These are phyloP conservation scores for Penicillium arizonense DNA, from an alignment of 495 filamentous ascomycete species.

Conservation along the genomic window DNA sequence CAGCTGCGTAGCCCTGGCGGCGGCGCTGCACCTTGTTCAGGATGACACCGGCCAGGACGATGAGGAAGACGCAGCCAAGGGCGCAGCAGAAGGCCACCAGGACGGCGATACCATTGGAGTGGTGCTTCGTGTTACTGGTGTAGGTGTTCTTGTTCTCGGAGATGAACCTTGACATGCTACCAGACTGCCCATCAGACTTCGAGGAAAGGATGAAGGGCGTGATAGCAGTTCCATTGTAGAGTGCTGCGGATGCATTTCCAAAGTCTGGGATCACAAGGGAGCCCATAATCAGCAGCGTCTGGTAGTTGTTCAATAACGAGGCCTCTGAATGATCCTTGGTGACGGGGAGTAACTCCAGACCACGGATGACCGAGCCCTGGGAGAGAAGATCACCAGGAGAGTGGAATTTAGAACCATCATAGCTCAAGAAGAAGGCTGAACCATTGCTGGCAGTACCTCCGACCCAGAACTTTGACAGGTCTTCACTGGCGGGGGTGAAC, in stretches of 20 bases:
- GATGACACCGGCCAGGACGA: slow-evolving; percentile 81
- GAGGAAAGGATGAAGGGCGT: slow-evolving; percentile 78
- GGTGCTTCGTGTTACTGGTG: slow-evolving; percentile 46
- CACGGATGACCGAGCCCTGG: slow-evolving; percentile 64
- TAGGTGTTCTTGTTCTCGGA: slow-evolving; percentile 72
- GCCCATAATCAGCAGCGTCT: slow-evolving; percentile 80
- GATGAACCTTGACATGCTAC: slow-evolving; percentile 76
- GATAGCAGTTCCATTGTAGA: slow-evolving; percentile 79
- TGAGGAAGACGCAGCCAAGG: slow-evolving; percentile 79
- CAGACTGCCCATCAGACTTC: slow-evolving; percentile 56
- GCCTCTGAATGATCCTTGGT: slow-evolving; percentile 62
- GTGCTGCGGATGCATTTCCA: slow-evolving; percentile 80
- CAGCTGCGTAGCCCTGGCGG: slow-evolving; percentile 82
- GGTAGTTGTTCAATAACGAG: slow-evolving; percentile 59
- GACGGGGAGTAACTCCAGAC: slow-evolving; percentile 76
- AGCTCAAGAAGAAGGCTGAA: slow-evolving; percentile 74
- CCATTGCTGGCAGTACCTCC: slow-evolving; percentile 66
- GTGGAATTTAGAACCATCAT: slow-evolving; percentile 60
- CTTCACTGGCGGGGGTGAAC: slow-evolving; percentile 65
- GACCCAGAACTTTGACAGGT: slow-evolving; percentile 73
- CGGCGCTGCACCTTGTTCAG: slow-evolving; percentile 80
- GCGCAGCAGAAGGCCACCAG: slow-evolving; percentile 91
- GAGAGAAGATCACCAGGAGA: slow-evolving; percentile 58
- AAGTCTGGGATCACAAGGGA: slow-evolving; percentile 71
- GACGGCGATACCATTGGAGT: slow-evolving; percentile 83